These are phyloP conservation scores for Geranium incanum DNA, from an alignment of 441 rosid species.

Conservation along the genomic window DNA sequence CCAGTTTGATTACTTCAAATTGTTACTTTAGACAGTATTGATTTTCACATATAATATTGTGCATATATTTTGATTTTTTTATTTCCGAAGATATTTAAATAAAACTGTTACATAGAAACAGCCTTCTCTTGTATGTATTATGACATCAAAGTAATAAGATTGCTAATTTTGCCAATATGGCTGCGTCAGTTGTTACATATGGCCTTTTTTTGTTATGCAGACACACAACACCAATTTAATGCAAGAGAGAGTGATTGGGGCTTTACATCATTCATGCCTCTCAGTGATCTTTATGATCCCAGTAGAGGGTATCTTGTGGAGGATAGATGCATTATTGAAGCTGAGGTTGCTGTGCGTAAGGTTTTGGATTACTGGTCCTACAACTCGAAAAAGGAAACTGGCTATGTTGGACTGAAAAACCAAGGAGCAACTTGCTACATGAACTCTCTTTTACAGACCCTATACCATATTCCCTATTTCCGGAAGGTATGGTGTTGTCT, in stretches of 20 bases:
- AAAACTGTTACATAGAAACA: neutral
- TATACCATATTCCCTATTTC: conserved; percentile 68
- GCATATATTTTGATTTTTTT: neutral
- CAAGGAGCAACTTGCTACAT: conserved; percentile 80
- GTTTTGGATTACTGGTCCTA: conserved; percentile 60
- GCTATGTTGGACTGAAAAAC: conserved; percentile 71
- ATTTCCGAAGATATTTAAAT: neutral
- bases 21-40: neutral
- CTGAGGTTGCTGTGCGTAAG: conserved; percentile 63
- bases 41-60: neutral
- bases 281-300: conserved; percentile 60
- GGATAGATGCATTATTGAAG: conserved; percentile 55
- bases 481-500: conserved; percentile 44
- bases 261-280: conserved; percentile 70
- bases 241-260: conserved; percentile 75
- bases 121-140: neutral
- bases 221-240: conserved; percentile 83
- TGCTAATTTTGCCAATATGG: neutral
- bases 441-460: conserved; percentile 70
- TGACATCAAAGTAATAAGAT: neutral
- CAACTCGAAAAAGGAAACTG: conserved; percentile 70
- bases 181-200: neutral
- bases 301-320: conserved; percentile 57
- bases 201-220: conserved; percentile 34
- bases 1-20: neutral